Base-by-base conservation (phyloP, 768 basidiomycete species). In the Heimioporus sp. region DNA sequence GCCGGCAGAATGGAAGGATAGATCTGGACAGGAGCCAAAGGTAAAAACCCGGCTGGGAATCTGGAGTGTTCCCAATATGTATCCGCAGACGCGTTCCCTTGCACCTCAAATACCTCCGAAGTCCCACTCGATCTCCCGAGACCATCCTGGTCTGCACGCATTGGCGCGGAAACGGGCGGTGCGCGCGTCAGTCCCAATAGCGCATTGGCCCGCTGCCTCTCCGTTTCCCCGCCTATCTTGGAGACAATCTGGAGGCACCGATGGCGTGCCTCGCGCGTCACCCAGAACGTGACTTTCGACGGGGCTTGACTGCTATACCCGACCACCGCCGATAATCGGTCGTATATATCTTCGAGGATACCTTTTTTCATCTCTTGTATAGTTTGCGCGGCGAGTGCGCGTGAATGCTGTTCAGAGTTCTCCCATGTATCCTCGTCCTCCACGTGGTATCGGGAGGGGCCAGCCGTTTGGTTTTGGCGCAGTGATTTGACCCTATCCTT, bases 171-270 rank as follows among this genome's bases (percentile, higher is more conserved):
- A 19, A 51, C 34, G 20, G 59, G 46, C 3, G 50, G 51, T 8
- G 57, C 57, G 11, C 43, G 32, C 5, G 36, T 51, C 28, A 63
- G 60, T 17, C 66, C 68, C 55, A 92, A 85, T 20, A 94, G 66
- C 0, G 83, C 86, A 32, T 74, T 72, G 0, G 82, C 84, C 32
- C 92, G 76, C 12, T 74, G 73, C 55, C 76, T 81, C 69, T 94
- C 92, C 53, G 70, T 71, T 5, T 75, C 71, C 0, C 91, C 90
- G 1, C 90, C 92, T 35, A 96, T 90, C 64, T 89, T 90, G 34
- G 76, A 74, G 5, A 92, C 83, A 50, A 95, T 93, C n/a, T 81
- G 76, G 17, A 86, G 70, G 59, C 85, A 87, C 5, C 91, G 79
- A 44, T 81, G 78, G 39, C 80, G 80, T 0, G 90, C 91, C 64